A percentile compares a stretch with the other conserved stretches of the same genome.
Evolutionary conservation across 2,329 filamentous ascomycete genomes (phyloP).

Genomic region (Fusarium longipes): DNA sequence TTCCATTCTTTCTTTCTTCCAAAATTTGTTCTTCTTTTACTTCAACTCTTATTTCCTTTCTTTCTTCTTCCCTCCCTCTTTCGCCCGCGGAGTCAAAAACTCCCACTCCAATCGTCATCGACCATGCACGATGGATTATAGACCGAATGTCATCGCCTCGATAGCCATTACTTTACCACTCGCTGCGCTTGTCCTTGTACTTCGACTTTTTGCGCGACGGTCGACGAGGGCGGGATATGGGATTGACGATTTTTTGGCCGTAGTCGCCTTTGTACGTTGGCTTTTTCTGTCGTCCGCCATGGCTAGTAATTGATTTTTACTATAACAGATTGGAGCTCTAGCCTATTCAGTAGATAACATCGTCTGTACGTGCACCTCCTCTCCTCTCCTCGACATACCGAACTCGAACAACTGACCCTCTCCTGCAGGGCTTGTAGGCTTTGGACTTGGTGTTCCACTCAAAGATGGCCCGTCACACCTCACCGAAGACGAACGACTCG

Average conservation of each 20-base stretch:
- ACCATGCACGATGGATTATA: constrained; percentile 33
- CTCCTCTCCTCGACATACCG: rapidly evolving
- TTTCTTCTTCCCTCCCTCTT: not conserved
- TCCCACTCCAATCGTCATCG: not conserved
- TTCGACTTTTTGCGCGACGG: constrained; percentile 33
- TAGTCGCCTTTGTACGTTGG: constrained; percentile 33
- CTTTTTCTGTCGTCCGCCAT: not conserved
- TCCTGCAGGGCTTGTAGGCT: not conserved
- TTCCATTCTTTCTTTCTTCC: constrained; percentile 5
- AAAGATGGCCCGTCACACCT: constrained; percentile 18
- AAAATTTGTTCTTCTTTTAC: constrained; percentile 4
- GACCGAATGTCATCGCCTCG: constrained; percentile 28
- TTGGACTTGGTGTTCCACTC: constrained; percentile 25
- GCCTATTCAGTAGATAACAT: constrained; percentile 21
- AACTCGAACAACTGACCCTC: not conserved
- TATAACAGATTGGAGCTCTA: constrained; percentile 8
- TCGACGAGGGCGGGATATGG: constrained; percentile 33
- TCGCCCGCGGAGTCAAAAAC: not conserved
- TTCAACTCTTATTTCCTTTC: not conserved
- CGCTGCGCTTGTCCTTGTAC: constrained; percentile 29
- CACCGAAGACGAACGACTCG: constrained; percentile 12
- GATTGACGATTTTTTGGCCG: constrained; percentile 35
- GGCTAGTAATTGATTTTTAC: not conserved
- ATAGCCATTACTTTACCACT: constrained; percentile 32
- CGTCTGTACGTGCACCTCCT: not conserved